These are phyloP conservation scores for Phytophthora crassamura DNA, from an alignment of 352 stramenopile genomes.

Conservation along the genomic window DNA sequence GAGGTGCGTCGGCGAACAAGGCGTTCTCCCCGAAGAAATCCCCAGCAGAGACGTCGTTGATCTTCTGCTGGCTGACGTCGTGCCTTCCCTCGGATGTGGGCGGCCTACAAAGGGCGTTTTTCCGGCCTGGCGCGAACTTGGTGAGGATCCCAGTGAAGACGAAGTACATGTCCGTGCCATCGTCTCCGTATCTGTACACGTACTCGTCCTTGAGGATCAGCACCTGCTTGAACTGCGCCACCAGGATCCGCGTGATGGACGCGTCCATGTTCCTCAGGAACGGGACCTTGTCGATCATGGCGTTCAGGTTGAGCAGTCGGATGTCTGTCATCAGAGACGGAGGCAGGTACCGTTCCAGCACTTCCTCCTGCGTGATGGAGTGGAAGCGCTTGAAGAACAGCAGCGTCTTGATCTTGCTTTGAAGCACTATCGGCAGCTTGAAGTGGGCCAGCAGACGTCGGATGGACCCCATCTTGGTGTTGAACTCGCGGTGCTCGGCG, in stretches of 20 bases:
- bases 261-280: conserved; percentile 47
- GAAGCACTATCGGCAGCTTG: conserved; percentile 38
- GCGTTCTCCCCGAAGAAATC: conserved; percentile 63
- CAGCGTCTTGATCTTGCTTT: conserved; percentile 56
- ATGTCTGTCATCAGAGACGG: conserved; percentile 59
- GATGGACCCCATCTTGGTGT: conserved; percentile 49
- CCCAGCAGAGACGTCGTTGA: conserved; percentile 46
- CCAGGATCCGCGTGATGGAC: conserved; percentile 52
- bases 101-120: neutral
- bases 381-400: conserved; percentile 70
- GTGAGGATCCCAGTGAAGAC: conserved; percentile 51
- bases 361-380: conserved; percentile 57
- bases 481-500: conserved; percentile 58
- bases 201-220: conserved; percentile 50
- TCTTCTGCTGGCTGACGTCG: conserved; percentile 28
- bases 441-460: conserved; percentile 59
- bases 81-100: neutral
- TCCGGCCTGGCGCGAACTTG: conserved; percentile 17
- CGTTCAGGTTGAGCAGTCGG: conserved; percentile 46
- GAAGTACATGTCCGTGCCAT: conserved; percentile 64
- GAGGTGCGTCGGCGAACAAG: conserved; percentile 49
- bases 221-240: conserved; percentile 47
- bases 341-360: conserved; percentile 49
- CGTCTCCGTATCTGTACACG: conserved; percentile 44
- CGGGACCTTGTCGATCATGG: conserved; percentile 59